Evolutionary conservation across 768 basidiomycete species (phyloP).

Genomic region (Suillus brevipes): DNA sequence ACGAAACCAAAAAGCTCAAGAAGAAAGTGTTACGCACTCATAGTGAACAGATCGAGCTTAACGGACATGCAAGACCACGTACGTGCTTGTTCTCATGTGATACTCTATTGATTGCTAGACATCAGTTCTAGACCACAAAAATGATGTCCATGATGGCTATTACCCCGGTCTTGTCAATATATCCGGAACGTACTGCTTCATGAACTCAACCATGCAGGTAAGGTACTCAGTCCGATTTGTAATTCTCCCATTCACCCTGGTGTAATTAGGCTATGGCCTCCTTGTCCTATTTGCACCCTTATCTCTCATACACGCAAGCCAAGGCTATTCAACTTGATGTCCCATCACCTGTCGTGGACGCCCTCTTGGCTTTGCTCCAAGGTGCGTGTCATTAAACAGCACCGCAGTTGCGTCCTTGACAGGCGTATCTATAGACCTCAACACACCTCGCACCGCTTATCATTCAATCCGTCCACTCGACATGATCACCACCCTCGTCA

Average conservation of each 20-base stretch:
- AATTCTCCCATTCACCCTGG: constrained; percentile 16
- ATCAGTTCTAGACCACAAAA: constrained; percentile 22
- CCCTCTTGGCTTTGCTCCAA: constrained; percentile 67
- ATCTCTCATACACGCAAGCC: constrained; percentile 72
- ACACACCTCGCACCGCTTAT: constrained; percentile 57
- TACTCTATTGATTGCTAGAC: constrained; percentile 4
- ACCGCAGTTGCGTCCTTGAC: constrained; percentile 9
- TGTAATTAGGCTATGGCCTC: constrained; percentile 79
- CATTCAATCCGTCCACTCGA: constrained; percentile 68
- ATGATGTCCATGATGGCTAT: constrained; percentile 39
- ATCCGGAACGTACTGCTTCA: constrained; percentile 95
- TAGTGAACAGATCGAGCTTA: constrained; percentile 56
- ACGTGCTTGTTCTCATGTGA: constrained; percentile 8
- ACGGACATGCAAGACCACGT: constrained; percentile 34
- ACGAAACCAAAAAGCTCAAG: constrained; percentile 45
- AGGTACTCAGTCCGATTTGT: constrained; percentile 16
- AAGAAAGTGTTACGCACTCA: constrained; percentile 54
- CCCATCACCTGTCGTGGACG: constrained; percentile 84
- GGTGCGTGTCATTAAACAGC: constrained; percentile 42
- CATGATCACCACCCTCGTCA: constrained; percentile 69
- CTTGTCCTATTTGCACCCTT: constrained; percentile 74
- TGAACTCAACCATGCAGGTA: constrained; percentile 94
- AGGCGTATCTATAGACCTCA: constrained; percentile 48
- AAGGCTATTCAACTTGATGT: constrained; percentile 81
- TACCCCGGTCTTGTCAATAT: constrained; percentile 95